phyloP scores from a whole-genome alignment of 2,329 filamentous ascomycete species.

The Arthrobotrys conoides region DNA sequence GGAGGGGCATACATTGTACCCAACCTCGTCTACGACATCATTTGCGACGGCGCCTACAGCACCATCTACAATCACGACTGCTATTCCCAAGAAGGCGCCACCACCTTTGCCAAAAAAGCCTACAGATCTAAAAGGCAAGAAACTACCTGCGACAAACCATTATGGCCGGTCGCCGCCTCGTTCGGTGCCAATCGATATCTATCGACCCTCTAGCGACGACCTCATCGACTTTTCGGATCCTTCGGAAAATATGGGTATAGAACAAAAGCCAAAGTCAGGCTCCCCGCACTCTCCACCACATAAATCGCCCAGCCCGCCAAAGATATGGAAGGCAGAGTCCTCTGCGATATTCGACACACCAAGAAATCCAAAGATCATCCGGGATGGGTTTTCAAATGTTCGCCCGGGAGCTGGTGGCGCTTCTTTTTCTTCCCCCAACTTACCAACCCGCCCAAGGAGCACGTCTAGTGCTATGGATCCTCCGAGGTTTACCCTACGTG shows the following conservation, averaged over 20 bases:
- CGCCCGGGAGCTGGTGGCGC: conserved; percentile 22
- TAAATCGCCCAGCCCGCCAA: conserved; percentile 54
- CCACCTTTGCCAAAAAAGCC: conserved; percentile 60
- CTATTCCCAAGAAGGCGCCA: conserved; percentile 26
- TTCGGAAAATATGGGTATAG: conserved; percentile 13
- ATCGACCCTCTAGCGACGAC: conserved; percentile 15
- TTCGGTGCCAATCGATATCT: conserved; percentile 45
- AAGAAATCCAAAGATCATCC: conserved; percentile 19
- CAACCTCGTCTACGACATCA: conserved; percentile 44
- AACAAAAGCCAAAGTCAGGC: conserved; percentile 12
- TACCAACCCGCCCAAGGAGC: conserved; percentile 14
- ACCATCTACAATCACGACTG: conserved; percentile 21
- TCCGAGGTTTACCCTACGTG: conserved; percentile 50
- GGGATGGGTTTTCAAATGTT: conserved; percentile 10
- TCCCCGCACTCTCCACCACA: conserved; percentile 50
- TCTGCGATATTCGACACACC: conserved; percentile 53
- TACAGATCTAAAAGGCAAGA: conserved; percentile 52
- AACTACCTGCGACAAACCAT: conserved; percentile 47
- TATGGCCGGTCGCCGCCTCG: conserved; percentile 40
- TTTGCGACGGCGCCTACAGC: conserved; percentile 28
- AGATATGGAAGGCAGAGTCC: conserved; percentile 53
- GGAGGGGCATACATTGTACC: conserved; percentile 58
- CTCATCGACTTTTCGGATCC: conserved; percentile 37
- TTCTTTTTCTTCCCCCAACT: conserved; percentile 46
- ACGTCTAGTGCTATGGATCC: conserved; percentile 20